Conservation (phyloP, 805 yeast genomes). For the Wickerhamiella brachini region DNA sequence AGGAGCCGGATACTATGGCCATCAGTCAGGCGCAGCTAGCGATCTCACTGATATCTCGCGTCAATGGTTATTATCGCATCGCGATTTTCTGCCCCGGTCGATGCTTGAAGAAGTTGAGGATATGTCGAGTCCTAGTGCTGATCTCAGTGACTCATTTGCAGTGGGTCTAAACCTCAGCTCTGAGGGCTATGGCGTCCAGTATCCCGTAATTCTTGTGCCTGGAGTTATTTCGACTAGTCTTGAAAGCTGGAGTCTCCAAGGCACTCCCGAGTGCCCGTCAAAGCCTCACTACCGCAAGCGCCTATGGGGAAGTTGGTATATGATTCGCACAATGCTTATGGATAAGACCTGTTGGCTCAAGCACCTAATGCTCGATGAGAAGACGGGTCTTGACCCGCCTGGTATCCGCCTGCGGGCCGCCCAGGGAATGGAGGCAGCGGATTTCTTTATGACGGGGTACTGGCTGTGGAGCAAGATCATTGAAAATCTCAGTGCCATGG, state of each 20-base stretch:
- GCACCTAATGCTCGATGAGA: conserved; percentile 77
- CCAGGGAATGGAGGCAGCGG: conserved; percentile 94
- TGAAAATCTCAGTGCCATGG: conserved; percentile 88
- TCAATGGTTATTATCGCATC: conserved; percentile 20
- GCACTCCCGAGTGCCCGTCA: conserved; percentile 68
- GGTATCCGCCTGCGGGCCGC: conserved; percentile 73
- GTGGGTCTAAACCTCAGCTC: conserved; percentile 62
- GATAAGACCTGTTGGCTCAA: conserved; percentile 91
- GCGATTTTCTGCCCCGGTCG: conserved; percentile 53
- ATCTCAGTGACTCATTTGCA: conserved; percentile 65
- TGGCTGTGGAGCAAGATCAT: conserved; percentile 97
- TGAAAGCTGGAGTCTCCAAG: conserved; percentile 80
- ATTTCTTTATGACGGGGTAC: conserved; percentile 90
- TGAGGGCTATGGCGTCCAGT: conserved; percentile 37
- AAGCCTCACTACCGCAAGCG: conserved; percentile 78
- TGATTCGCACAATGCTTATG: conserved; percentile 82
- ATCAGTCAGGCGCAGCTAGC: conserved; percentile 13
- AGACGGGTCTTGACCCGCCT: conserved; percentile 88
- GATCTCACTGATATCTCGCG: conserved; percentile 16
- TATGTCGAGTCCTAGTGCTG: conserved; percentile 31
- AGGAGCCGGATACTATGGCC: conserved; percentile 50
- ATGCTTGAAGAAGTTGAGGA: conserved; percentile 47
- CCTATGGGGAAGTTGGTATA: conserved; percentile 93
- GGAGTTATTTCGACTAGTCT: conserved; percentile 93
- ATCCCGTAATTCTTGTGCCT: conserved; percentile 85